These are phyloP conservation scores for Pseudocercospora eumusae DNA, from an alignment of 2,329 filamentous ascomycete species.

Conservation along the genomic window DNA sequence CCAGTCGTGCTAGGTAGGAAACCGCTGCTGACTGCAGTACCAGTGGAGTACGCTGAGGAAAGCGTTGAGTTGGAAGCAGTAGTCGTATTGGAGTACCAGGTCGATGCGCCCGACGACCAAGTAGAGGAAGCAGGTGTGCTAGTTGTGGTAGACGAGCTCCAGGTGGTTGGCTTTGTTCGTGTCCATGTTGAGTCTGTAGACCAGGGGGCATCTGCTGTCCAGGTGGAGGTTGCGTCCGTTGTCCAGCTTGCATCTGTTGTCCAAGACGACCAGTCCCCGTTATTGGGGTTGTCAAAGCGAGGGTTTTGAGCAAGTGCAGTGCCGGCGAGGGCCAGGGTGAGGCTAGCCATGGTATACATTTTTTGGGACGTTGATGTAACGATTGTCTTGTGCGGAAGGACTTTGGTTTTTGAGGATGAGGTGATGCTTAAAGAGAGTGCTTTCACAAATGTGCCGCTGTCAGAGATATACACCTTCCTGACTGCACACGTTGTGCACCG, in stretches of 20 bases:
- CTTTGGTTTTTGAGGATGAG: background rate
- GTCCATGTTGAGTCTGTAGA: constrained; percentile 1
- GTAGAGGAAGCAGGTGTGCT: background rate
- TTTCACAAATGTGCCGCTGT: background rate
- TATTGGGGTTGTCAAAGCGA: background rate
- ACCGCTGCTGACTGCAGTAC: constrained; percentile 3
- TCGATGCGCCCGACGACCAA: background rate
- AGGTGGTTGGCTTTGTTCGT: background rate
- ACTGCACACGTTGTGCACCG: background rate
- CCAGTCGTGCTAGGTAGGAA: background rate
- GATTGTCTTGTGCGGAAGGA: background rate
- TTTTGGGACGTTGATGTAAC: background rate
- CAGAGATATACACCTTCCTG: background rate
- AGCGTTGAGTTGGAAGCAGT: background rate
- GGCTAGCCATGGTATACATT: constrained; percentile 3
- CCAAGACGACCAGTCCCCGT: background rate
- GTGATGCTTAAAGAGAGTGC: background rate
- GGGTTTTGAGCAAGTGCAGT: background rate
- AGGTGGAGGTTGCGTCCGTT: background rate
- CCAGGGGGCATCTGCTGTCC: background rate
- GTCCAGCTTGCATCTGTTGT: background rate
- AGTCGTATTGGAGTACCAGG: background rate
- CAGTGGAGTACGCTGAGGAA: background rate
- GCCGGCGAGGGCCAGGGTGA: background rate
- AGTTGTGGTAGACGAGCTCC: background rate